Evolutionary conservation across 1,139 yeast species (phyloP).

Genomic region (Pichiaceae sp.): DNA sequence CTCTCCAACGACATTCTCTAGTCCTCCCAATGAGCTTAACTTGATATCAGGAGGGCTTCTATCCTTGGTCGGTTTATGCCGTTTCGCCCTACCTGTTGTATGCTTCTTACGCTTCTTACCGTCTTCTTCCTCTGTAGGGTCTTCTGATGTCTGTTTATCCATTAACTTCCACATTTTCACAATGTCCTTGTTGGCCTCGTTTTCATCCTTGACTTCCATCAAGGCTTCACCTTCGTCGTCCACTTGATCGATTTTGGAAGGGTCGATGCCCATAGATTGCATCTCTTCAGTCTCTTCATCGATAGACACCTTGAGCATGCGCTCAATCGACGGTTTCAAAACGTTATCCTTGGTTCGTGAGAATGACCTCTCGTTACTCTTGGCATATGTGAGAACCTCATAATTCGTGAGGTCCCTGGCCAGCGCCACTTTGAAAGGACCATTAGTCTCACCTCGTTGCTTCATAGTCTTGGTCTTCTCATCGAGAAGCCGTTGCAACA

Average conservation of each 20-base stretch:
- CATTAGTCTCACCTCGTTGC: conserved; percentile 12
- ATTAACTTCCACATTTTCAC: conserved; percentile 56
- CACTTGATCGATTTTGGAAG: conserved; percentile 26
- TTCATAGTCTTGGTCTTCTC: conserved; percentile 21
- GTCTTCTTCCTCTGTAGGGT: conserved; percentile 14
- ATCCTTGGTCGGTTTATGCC: conserved; percentile 39
- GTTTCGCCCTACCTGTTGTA: conserved; percentile 25
- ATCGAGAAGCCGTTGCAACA: conserved; percentile 21
- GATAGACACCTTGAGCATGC: conserved; percentile 27
- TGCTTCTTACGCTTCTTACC: conserved; percentile 28
- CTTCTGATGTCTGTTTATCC: conserved; percentile 6
- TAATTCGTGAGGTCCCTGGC: conserved; percentile 47
- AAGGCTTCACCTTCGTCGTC: conserved; percentile 28
- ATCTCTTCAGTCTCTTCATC: conserved; percentile 25
- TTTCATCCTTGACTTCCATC: conserved; percentile 55
- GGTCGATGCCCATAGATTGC: conserved; percentile 16
- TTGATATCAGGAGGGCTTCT: conserved; percentile 64
- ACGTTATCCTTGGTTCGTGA: conserved; percentile 54
- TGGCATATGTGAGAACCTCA: conserved; percentile 48
- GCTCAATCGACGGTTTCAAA: conserved; percentile 35
- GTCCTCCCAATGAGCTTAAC: conserved; percentile 78
- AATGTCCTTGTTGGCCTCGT: conserved; percentile 68
- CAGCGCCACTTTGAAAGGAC: conserved; percentile 31
- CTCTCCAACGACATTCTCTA: conserved; percentile 75
- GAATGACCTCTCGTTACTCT: conserved; percentile 53